Base-by-base conservation (phyloP, 257 asterid species). In the Ocimum tenuiflorum region DNA sequence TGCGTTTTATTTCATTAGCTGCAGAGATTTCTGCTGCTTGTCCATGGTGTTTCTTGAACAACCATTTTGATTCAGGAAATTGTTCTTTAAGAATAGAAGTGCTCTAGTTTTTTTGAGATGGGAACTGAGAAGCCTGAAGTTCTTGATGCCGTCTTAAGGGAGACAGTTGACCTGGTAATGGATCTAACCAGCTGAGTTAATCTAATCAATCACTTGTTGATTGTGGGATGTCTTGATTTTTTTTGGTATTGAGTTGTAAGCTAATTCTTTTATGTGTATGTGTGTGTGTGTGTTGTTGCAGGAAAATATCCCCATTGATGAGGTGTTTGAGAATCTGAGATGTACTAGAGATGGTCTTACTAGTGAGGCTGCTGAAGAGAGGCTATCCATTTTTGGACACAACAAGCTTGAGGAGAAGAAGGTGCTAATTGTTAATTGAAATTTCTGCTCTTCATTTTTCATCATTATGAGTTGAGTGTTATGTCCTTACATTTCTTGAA, bases 91-190 rank as follows among this genome's bases (percentile, higher is more conserved):
- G 29, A 48, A 56, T 67, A 49, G 63, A 31, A 18, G 75, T 27
- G 68, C 1, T 59, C 49, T 20, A n/a, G 67, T 10, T 61, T 67
- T 47, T 59, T 20, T 63, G 19, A 75, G 82, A 87, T 89, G 98
- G 98, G 75, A 57, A 95, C 89, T 64, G 96, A 92, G 67, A 87
- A 92, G 76, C 77, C 97, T 74, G 97, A 92, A 72, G 96, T 86
- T 83, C 78, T 92, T 35, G 98, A 92, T 42, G 96, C 98, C 73
- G 97, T 92, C 31, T 68, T 92, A 86, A 92, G 80, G 81, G 98
- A 92, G 73, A 89, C 97, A 20, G 98, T 92, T 47, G 98, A 92
- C 88, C 87, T 92, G 97, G 99, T 89, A 87, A 86, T 81, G 97
- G 97, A 89, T 89, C 94, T 79, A 82, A 46, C 68, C 12, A 23